Evolutionary conservation across 2,329 filamentous ascomycete species (phyloP).

Genomic region (Aspergillus clavatus): DNA sequence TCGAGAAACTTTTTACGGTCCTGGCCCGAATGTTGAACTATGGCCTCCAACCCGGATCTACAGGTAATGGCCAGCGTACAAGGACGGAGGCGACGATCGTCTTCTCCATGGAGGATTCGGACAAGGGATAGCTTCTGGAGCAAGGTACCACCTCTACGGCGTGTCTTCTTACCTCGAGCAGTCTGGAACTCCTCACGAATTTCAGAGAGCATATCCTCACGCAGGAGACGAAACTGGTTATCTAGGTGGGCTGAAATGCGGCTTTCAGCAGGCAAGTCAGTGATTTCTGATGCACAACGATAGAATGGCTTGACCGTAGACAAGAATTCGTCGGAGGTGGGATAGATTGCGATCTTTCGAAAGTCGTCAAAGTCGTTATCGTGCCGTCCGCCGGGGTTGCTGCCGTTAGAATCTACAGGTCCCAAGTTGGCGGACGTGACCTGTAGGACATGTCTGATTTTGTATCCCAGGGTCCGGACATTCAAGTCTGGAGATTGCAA

Average conservation of each 20-base stretch:
- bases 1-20: conserved; percentile 45
- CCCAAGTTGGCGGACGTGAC: conserved; percentile 17
- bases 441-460: conserved; percentile 39
- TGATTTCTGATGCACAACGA: conserved; percentile 48
- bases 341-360: conserved; percentile 58
- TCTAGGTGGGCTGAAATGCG: conserved; percentile 55
- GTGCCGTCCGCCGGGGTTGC: conserved; percentile 63
- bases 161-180: conserved; percentile 46
- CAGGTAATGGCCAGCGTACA: conserved; percentile 43
- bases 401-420: conserved; percentile 2
- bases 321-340: conserved; percentile 60
- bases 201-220: conserved; percentile 67
- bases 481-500: conserved; percentile 24
- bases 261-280: conserved; percentile 30
- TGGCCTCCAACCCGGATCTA: conserved; percentile 42
- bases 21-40: conserved; percentile 27
- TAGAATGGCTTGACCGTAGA: conserved; percentile 54
- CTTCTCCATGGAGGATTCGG: conserved; percentile 36
- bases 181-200: conserved; percentile 58
- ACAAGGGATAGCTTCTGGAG: conserved; percentile 40
- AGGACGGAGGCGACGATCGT: conserved; percentile 19
- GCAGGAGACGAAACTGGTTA: conserved; percentile 65
- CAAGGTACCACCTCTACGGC: conserved; percentile 31
- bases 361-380: conserved; percentile 67
- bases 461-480: conserved; percentile 36